These are phyloP conservation scores for Alternaria incomplexa DNA, from an alignment of 2,329 filamentous ascomycete species.

Conservation along the genomic window DNA sequence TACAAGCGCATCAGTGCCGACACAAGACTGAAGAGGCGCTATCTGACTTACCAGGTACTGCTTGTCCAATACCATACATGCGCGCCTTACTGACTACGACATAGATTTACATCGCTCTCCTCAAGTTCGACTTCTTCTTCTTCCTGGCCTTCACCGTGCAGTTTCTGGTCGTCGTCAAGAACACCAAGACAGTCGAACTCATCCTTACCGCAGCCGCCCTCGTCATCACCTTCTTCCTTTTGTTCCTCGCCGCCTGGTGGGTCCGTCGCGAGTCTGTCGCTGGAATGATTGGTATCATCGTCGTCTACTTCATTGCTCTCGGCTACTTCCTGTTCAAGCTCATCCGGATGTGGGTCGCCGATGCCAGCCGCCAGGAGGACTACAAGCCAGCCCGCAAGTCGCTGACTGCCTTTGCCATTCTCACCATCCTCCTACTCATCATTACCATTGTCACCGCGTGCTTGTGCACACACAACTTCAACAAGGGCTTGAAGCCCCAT, in stretches of 20 bases:
- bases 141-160: constrained; percentile 98
- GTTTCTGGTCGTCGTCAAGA: constrained; percentile 87
- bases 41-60: constrained; percentile 89
- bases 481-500: constrained; percentile 86
- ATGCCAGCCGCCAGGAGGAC: constrained; percentile 53
- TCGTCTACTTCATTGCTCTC: constrained; percentile 86
- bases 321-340: constrained; percentile 99
- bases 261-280: constrained; percentile 80
- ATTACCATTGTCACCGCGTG: constrained; percentile 87
- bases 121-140: constrained; percentile 99
- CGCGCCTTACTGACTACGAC: constrained; percentile 15
- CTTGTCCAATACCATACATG: neutral
- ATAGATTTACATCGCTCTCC: constrained; percentile 93
- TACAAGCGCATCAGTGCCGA: constrained; percentile 99
- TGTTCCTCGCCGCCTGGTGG: constrained; percentile 83
- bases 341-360: constrained; percentile 83
- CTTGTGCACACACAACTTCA: constrained; percentile 89
- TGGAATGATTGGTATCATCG: constrained; percentile 79
- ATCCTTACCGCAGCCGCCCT: constrained; percentile 87
- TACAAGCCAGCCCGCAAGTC: constrained; percentile 84
- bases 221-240: constrained; percentile 86
- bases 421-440: constrained; percentile 88
- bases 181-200: constrained; percentile 74
- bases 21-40: constrained; percentile 94
- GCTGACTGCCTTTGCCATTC: constrained; percentile 89